Base-by-base conservation (phyloP, 306 rosid species). In the Cicer arietinum region DNA sequence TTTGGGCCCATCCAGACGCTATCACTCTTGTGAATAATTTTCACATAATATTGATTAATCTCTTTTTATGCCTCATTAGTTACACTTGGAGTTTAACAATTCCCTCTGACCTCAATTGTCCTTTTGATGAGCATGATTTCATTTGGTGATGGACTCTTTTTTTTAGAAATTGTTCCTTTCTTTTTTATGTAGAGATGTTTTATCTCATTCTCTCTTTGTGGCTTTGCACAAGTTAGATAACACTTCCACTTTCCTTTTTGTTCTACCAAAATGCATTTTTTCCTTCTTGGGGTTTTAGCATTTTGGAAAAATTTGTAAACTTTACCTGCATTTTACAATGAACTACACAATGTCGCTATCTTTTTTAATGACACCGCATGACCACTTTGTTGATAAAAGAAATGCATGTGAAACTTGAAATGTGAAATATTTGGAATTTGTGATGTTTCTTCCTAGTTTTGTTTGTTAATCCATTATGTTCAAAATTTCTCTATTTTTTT, bases 231-330 rank as follows among this genome's bases (percentile, higher is more conserved):
- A 80, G 68, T 22, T 41, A 12, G 74, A 53, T 45, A 45, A 67
- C 5, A 8, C 42, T 42, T 8, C 58, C 48, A 25, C 45, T 51
- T 42, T 52, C 30, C 30, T 44, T 39, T 25, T 43, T 50, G 14
- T 48, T 4, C 30, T 13, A 12, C 3, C 30, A 25, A 20, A 22
- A 47, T 62, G 20, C 43, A 37, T 79, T 60, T 60, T 60, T 60
- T 35, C 35, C 66, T 35, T 35, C 44, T 35, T 60, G 66, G 86
- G 46, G 12, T 65, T 41, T 70, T 14, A 17, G 2, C 81, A 79
- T 57, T 75, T 76, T 76, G 37, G 8, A 53, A 12, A 83, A 83
- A 71, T 81, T 68, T 80, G 16, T 67, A 71, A 79, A 65, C 79
- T 83, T 83, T 80, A 52, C 30, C 70, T 65, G 70, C 81, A 48